Conservation (phyloP, 2,329 filamentous ascomycete species). For the Curvularia verruculosa region DNA sequence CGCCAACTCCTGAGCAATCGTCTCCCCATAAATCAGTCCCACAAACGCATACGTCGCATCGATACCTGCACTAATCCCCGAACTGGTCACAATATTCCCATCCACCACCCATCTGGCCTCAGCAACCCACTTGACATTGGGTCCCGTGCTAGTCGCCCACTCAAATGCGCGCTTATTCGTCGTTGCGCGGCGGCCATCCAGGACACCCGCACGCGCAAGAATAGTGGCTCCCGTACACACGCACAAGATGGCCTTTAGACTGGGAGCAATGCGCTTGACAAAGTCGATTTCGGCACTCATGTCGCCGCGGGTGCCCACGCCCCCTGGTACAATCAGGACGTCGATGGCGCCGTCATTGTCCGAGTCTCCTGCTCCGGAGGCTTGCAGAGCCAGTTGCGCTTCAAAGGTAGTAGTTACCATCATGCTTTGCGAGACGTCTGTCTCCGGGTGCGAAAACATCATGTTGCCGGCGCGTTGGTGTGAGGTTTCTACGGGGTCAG, state of each 20-base stretch:
- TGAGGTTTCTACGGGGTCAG: constrained; percentile 33
- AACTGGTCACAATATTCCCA: constrained; percentile 68
- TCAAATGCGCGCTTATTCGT: constrained; percentile 67
- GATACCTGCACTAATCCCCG: constrained; percentile 68
- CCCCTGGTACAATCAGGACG: constrained; percentile 70
- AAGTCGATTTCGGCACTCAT: constrained; percentile 53
- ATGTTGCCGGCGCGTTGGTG: constrained; percentile 24
- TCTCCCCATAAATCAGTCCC: constrained; percentile 58
- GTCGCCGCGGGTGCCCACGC: constrained; percentile 54
- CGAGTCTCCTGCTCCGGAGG: constrained; percentile 6
- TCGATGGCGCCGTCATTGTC: constrained; percentile 54
- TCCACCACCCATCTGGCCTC: constrained; percentile 62
- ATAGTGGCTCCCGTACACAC: constrained; percentile 69
- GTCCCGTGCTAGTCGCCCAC: constrained; percentile 46
- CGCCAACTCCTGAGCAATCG: constrained; percentile 56
- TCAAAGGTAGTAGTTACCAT: constrained; percentile 24
- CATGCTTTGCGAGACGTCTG: constrained; percentile 26
- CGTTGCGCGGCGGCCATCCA: constrained; percentile 66
- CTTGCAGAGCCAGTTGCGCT: constrained; percentile 23
- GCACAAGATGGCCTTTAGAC: constrained; percentile 62
- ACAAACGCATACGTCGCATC: constrained; percentile 65
- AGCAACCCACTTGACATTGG: constrained; percentile 64
- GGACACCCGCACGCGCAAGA: constrained; percentile 62
- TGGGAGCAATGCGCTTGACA: constrained; percentile 55
- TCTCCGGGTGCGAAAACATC: constrained; percentile 25